phyloP scores from a whole-genome alignment of 768 basidiomycete species.

The Suillus hirtellus region DNA sequence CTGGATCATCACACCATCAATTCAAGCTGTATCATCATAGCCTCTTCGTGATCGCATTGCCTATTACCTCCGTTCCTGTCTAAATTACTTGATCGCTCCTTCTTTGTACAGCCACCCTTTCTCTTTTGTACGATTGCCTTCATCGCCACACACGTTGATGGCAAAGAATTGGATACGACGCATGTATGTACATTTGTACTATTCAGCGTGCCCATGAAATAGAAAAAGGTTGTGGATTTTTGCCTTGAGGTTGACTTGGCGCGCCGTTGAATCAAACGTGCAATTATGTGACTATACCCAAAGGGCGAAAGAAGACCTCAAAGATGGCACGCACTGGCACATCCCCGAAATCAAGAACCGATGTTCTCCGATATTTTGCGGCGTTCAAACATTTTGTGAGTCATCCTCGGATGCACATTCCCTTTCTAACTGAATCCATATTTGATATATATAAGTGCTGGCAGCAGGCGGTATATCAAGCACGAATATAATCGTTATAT shows the following conservation, averaged over 20 bases:
- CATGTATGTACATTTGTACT: constrained; percentile 3
- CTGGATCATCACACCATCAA: constrained; percentile 7
- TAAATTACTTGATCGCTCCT: no score
- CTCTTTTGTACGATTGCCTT: neutral
- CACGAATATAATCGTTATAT: no score
- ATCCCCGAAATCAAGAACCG: no score
- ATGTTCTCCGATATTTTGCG: no score
- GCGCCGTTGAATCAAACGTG: neutral
- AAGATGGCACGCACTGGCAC: neutral
- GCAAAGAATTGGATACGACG: neutral
- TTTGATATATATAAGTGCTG: no score
- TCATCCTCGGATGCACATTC: no score
- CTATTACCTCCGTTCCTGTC: neutral
- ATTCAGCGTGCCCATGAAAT: neutral
- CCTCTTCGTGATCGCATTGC: no score
- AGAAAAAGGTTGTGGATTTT: neutral
- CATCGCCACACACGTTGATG: neutral
- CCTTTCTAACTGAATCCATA: no score
- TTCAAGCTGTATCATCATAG: no score
- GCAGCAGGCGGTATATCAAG: no score
- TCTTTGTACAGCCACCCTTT: neutral
- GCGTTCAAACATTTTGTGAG: no score
- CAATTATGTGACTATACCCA: neutral
- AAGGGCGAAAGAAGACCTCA: neutral
- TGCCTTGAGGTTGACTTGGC: neutral